These are phyloP conservation scores for Calendula officinalis DNA, from an alignment of 129 eudicot species.

Conservation along the genomic window DNA sequence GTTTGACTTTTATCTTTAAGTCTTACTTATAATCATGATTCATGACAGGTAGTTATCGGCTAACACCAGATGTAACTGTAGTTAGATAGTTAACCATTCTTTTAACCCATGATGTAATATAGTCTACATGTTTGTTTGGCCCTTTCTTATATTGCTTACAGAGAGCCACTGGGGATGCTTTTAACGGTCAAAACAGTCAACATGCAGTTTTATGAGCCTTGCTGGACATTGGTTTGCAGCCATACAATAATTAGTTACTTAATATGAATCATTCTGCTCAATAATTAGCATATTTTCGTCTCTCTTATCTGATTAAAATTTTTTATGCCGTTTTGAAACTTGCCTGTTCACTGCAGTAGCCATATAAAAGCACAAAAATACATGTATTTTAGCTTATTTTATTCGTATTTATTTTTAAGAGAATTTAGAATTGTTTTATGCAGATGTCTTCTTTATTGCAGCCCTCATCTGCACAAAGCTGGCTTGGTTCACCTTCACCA, in stretches of 20 bases:
- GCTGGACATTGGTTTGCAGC: conserved; percentile 35
- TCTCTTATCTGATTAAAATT: conserved; percentile 13
- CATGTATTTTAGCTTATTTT: not conserved
- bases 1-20: conserved; percentile 35
- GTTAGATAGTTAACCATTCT: conserved; percentile 28
- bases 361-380: conserved; percentile 12
- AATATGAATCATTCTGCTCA: not conserved
- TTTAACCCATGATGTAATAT: conserved; percentile 30
- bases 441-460: conserved; percentile 86
- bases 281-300: not conserved
- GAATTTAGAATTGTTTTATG: conserved; percentile 32
- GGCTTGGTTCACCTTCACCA: conserved; percentile 99
- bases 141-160: conserved; percentile 22
- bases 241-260: conserved; percentile 11
- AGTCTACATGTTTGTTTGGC: conserved; percentile 6
- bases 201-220: conserved; percentile 25
- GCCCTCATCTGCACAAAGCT: conserved; percentile 77
- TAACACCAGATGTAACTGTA: conserved; percentile 49
- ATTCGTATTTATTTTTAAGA: conserved; percentile 14
- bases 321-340: conserved; percentile 11
- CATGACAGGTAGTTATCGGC: conserved; percentile 69
- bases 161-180: conserved; percentile 35
- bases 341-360: conserved; percentile 22
- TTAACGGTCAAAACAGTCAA: conserved; percentile 25
- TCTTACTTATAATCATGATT: conserved; percentile 27